Percentiles rank a stretch among this genome's conserved stretches.
These are phyloP conservation scores for Pterulicium gracile DNA, from an alignment of 1,284 basidiomycete genomes.

Conservation along the genomic window DNA sequence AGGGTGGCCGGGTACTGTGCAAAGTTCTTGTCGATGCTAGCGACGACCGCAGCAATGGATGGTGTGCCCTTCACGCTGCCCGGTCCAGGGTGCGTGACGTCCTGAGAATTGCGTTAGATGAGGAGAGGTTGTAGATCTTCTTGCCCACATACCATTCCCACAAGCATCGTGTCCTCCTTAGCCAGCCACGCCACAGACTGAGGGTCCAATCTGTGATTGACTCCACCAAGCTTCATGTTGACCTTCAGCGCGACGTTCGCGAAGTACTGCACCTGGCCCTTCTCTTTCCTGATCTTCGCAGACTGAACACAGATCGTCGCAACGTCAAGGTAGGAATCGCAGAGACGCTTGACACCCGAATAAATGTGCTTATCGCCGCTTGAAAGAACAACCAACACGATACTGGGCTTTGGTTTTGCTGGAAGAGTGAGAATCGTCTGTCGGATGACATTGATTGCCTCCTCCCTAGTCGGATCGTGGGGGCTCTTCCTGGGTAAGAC, in stretches of 20 bases:
- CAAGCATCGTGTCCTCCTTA: constrained; percentile 61
- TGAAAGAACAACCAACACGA: constrained; percentile 55
- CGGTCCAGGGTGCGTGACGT: constrained; percentile 65
- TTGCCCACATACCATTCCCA: constrained; percentile 41
- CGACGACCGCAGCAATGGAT: constrained; percentile 70
- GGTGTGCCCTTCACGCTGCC: constrained; percentile 50
- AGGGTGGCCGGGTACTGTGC: constrained; percentile 64
- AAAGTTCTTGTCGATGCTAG: constrained; percentile 52
- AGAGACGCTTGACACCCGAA: constrained; percentile 61
- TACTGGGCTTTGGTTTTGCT: constrained; percentile 35
- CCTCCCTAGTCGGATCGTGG: constrained; percentile 36
- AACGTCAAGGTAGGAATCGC: constrained; percentile 58
- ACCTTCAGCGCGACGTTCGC: constrained; percentile 61
- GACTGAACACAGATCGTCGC: constrained; percentile 57
- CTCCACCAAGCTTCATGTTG: constrained; percentile 70
- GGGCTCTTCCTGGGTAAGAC: constrained; percentile 31
- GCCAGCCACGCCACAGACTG: constrained; percentile 50
- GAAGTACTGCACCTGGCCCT: constrained; percentile 61
- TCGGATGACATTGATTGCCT: constrained; percentile 23
- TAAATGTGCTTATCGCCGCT: constrained; percentile 59
- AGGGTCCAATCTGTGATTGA: constrained; percentile 41
- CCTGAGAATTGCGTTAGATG: constrained; percentile 16
- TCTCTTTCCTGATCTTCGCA: constrained; percentile 26
- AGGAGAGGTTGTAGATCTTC: too few relatives aligned
- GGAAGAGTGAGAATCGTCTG: constrained; percentile 16